Percentiles rank a stretch among this genome's conserved stretches.
phyloP scores from a whole-genome alignment of 176 grass and related monocot genomes.

The Stipa capillata region DNA sequence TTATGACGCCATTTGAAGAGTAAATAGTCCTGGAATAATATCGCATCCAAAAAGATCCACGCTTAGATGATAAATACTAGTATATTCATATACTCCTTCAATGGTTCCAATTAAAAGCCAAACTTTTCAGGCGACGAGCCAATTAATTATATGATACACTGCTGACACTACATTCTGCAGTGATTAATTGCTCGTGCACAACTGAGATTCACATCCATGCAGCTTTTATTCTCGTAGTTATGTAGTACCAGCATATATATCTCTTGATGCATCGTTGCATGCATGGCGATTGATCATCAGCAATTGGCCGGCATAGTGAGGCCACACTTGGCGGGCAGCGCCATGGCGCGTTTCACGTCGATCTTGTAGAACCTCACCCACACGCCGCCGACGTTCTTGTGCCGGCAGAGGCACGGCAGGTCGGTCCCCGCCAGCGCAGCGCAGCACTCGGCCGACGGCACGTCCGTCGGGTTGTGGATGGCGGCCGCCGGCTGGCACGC shows the following conservation, averaged over 20 bases:
- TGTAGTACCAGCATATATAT: neutral
- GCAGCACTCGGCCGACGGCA: slow-evolving; percentile 34
- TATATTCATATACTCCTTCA: no score
- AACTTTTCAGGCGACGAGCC: no score
- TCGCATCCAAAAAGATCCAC: no score
- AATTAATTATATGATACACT: neutral
- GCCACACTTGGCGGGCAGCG: slow-evolving; percentile 44
- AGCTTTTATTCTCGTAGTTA: neutral
- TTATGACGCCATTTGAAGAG: no score
- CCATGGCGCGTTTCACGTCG: slow-evolving; percentile 51
- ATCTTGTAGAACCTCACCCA: slow-evolving; percentile 32
- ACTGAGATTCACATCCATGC: neutral
- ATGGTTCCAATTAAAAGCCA: no score
- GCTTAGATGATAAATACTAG: no score
- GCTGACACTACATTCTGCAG: neutral
- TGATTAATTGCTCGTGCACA: no score
- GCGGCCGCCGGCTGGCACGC: slow-evolving; percentile 43
- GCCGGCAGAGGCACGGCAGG: slow-evolving; percentile 50
- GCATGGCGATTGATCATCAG: neutral
- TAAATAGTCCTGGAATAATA: no score
- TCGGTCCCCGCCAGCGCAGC: slow-evolving; percentile 24
- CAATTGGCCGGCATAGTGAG: slow-evolving; percentile 30
- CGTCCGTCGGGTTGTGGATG: slow-evolving; percentile 8
- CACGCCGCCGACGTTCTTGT: slow-evolving; percentile 14
- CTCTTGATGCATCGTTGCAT: neutral